Evolutionary conservation across 2,329 filamentous ascomycete genomes (phyloP).

Genomic region (Colletotrichum chlorophyti): DNA sequence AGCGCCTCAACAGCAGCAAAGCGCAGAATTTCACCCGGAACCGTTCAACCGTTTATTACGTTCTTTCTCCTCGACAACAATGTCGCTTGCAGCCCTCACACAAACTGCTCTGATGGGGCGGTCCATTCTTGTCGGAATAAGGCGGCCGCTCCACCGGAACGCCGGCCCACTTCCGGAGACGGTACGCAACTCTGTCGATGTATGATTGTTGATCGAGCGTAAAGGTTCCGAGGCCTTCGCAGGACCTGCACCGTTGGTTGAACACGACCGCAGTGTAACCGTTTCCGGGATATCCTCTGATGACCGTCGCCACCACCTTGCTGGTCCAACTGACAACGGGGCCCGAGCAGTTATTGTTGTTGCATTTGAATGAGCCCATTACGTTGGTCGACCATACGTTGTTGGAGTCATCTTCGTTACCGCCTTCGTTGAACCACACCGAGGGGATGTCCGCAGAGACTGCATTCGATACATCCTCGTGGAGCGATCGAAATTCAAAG

Average conservation of each 20-base stretch:
- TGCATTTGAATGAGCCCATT: conserved; percentile 42
- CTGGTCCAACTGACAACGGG: conserved; percentile 41
- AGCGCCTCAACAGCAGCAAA: no score
- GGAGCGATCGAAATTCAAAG: conserved; percentile 5
- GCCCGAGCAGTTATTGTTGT: conserved; percentile 32
- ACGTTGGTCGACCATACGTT: conserved; percentile 36
- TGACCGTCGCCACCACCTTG: conserved; percentile 40
- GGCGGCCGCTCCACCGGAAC: conserved; percentile 29
- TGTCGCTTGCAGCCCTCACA: conserved; percentile 47
- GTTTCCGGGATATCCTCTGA: conserved; percentile 36
- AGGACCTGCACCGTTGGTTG: conserved; percentile 43
- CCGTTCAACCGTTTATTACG: no score
- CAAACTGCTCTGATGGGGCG: conserved; percentile 34
- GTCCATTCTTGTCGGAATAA: background rate
- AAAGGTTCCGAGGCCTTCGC: conserved; percentile 35
- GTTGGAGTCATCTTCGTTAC: conserved; percentile 22
- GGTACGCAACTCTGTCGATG: conserved; percentile 41
- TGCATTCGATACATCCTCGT: conserved; percentile 15
- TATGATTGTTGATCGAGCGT: conserved; percentile 39
- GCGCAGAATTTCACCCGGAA: no score
- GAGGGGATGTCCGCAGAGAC: conserved; percentile 6
- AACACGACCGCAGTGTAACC: conserved; percentile 46
- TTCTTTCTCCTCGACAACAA: conserved; percentile 37
- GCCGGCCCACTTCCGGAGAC: conserved; percentile 44
- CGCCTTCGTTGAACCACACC: conserved; percentile 33